A percentile compares a stretch with the other conserved stretches of the same genome.
Evolutionary conservation across 139 green algal genomes (phyloP).

Genomic region (Penium margaritaceum): DNA sequence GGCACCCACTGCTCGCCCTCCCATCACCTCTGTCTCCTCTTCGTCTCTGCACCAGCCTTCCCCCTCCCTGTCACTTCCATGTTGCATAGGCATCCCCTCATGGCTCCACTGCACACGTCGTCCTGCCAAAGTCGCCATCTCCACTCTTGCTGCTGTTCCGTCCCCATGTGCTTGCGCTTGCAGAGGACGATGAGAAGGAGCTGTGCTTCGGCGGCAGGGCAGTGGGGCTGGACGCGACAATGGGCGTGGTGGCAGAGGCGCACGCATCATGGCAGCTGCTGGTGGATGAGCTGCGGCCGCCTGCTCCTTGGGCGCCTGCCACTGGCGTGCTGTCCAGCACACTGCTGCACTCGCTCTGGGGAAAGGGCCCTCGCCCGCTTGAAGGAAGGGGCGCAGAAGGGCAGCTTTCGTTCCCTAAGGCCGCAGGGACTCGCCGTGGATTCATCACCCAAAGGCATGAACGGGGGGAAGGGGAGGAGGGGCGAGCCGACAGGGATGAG

Average conservation of each 20-base stretch:
- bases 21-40: neutral
- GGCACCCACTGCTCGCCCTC: neutral
- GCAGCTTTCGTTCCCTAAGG: no score
- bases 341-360: neutral
- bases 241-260: slow-evolving; percentile 3
- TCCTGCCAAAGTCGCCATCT: neutral
- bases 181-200: slow-evolving; percentile 9
- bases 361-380: no score
- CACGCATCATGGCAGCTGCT: neutral
- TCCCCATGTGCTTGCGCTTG: neutral
- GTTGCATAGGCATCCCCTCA: no score
- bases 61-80: no score
- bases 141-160: neutral
- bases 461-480: no score
- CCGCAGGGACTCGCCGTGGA: no score
- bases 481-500: no score
- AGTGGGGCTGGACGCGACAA: neutral
- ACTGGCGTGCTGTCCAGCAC: neutral
- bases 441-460: no score
- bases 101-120: neutral
- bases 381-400: no score
- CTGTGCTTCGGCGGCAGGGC: neutral
- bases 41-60: no score
- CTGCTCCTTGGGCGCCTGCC: neutral
- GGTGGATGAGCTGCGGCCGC: slow-evolving; percentile 3